Evolutionary conservation across 2,329 filamentous ascomycete genomes (phyloP), one percentile per base, ranked within the genome.

Genomic region (Diaporthe amygdali): DNA sequence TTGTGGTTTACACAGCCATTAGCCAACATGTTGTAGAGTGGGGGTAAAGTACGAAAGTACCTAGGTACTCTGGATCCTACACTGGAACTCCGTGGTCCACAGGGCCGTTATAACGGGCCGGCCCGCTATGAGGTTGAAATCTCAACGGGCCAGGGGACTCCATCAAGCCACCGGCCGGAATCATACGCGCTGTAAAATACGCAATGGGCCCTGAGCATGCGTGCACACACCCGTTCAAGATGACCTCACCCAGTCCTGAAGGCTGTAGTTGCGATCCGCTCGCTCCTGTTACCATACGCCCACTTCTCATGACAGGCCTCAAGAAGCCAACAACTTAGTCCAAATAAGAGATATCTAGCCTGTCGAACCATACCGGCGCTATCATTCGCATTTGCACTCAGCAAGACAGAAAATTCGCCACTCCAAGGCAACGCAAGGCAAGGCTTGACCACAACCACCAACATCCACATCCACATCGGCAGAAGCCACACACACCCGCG

Each of bases 151-250:
- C 12, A 39, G n/a, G 39, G n/a, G 51, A 25, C n/a, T 22, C n/a
- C 6, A 5, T 2, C n/a, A 1, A 32, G 27, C 14, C 22, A 30
- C 17, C 32, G 27, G 27, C 27, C 12, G 15, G 56, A 63, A 63
- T 63, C 39, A 32, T 63, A 63, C 56, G 41, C 34, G 27, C 39
- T 47, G 56, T 63, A 63, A 46, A 27, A 63, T 63, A 63, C 41
- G 59, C 59, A 25, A 12, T 2, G 41, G 5, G n/a, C 22, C 17
- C 34, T 15, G n/a, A 5, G 22, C 34, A 30, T 30, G 2, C 20
- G 37, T 9, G 41, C 39, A 3, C 41, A 12, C 30, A 12, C 41
- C 9, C n/a, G 30, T 46, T n/a, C n/a, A n/a, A 20, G 12, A 25
- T 34, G 27, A 47, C 41, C 59, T 63, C 59, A 47, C 44, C 41